Base-by-base conservation (phyloP, 441 rosid genomes). In the Adansonia madagascariensis region DNA sequence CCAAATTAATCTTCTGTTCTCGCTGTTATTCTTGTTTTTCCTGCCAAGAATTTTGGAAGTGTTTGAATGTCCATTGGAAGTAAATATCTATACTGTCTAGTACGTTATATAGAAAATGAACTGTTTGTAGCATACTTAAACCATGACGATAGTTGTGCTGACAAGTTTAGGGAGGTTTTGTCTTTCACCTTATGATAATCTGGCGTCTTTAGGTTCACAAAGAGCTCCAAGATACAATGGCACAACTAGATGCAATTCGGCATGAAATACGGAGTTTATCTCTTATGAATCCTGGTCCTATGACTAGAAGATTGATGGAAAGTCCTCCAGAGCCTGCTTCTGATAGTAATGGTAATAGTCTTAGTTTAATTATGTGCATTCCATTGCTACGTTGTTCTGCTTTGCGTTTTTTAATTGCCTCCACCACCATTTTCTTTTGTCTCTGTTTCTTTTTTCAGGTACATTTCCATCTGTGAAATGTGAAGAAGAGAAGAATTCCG, bases 191-290 rank as follows among this genome's bases (percentile, higher is more conserved):
- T 46, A 11, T 61, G 57, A 20, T 46, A 2, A 6, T 47, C 47
- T 8, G 9, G 6, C n/a, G 8, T 27, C 71, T 77, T 43, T 80
- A 92, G 98, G 90, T 95, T 47, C 92, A 90, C 80, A 92, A 92
- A 84, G 91, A 93, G 71, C 88, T 95, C 66, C 91, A 93, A 85
- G 98, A 95, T 79, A 87, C 94, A 46, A 80, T 87, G 86, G 91
- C 94, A 69, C 94, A 93, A 59, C 75, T 95, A 35, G 98, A 93
- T 61, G 96, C 96, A 44, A 93, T 95, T 72, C 92, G 94, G 66
- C 86, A 93, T 77, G 98, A 93, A 79, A 86, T 93, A 8, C 82
- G 89, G 59, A 90, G 91, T 71, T 81, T 90, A 46, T 92, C 97
- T 69, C 64, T 88, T 17, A 82, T 92, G 83, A 88, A 86, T 82